phyloP scores from a whole-genome alignment of 805 yeast species.

The Teunomyces cretensis region DNA sequence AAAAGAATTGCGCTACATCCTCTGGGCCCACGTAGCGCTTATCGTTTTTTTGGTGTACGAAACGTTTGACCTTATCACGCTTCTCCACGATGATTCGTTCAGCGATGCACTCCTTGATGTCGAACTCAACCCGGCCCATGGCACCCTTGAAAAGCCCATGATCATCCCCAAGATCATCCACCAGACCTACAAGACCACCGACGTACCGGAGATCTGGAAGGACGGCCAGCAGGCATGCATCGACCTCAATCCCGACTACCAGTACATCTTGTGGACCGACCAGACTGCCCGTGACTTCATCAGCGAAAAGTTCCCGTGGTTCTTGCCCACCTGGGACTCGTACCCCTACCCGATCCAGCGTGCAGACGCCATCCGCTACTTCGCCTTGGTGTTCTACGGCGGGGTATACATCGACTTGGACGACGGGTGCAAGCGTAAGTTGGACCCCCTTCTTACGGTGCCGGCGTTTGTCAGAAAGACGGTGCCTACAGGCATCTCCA shows the following conservation, averaged over 20 bases:
- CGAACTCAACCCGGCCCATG: constrained; percentile 58
- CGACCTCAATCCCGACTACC: constrained; percentile 82
- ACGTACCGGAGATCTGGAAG: constrained; percentile 80
- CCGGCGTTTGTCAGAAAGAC: constrained; percentile 90
- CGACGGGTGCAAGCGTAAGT: constrained; percentile 76
- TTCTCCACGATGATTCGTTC: constrained; percentile 70
- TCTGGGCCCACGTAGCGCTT: constrained; percentile 58
- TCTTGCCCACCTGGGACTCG: constrained; percentile 70
- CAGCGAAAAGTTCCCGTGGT: constrained; percentile 81
- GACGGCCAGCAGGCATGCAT: constrained; percentile 74
- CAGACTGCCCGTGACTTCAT: constrained; percentile 77
- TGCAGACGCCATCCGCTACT: constrained; percentile 89
- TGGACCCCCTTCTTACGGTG: constrained; percentile 77
- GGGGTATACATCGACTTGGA: constrained; percentile 90
- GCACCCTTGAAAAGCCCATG: constrained; percentile 45
- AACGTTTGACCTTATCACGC: constrained; percentile 68
- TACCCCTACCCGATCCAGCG: constrained; percentile 82
- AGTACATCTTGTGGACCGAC: constrained; percentile 90
- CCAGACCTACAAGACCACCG: constrained; percentile 81
- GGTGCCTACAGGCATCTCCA: constrained; percentile 85
- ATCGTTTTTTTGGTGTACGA: constrained; percentile 56
- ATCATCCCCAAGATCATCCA: constrained; percentile 88
- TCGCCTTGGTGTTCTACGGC: constrained; percentile 78
- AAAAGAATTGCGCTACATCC: constrained; percentile 60
- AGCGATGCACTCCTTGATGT: constrained; percentile 60